Conservation (phyloP, 2,329 filamentous ascomycete genomes). For the Ambrosiella beaveri region DNA sequence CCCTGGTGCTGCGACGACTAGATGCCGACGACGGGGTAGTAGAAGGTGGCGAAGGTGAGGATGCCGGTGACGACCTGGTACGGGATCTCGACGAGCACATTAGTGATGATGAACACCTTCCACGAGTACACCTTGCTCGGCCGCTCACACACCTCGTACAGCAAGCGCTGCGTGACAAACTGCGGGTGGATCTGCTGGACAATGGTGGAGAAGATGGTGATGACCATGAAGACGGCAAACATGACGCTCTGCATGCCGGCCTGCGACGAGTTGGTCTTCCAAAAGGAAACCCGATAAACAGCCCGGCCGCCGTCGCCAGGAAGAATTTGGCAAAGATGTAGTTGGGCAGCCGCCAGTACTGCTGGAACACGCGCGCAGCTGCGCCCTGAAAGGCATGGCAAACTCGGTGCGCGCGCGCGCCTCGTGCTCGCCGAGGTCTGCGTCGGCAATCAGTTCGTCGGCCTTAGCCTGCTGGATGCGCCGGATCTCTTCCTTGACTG, state of each 20-base stretch:
- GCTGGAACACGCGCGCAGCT: slow-evolving; percentile 54
- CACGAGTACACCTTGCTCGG: slow-evolving; percentile 61
- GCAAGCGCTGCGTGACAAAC: slow-evolving; percentile 53
- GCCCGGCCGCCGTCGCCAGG: slow-evolving; percentile 39
- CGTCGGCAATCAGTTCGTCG: slow-evolving; percentile 12
- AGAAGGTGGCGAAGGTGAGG: slow-evolving; percentile 47
- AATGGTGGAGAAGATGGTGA: slow-evolving; percentile 55
- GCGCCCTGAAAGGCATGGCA: slow-evolving; percentile 52
- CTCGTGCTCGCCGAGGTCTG: slow-evolving; percentile 14
- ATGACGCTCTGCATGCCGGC: slow-evolving; percentile 61
- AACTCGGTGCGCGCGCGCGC: slow-evolving; percentile 43
- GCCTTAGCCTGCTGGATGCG: slow-evolving; percentile 37
- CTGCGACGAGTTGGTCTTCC: slow-evolving; percentile 31
- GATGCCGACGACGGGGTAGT: slow-evolving; percentile 43
- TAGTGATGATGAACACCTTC: slow-evolving; percentile 54
- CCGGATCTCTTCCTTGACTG: slow-evolving; percentile 44
- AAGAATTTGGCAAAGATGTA: slow-evolving; percentile 61
- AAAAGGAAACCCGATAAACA: slow-evolving; percentile 70
- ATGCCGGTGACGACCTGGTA: slow-evolving; percentile 50
- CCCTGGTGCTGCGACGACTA: slow-evolving; percentile 38
- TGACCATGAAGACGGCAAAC: slow-evolving; percentile 59
- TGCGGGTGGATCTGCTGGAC: slow-evolving; percentile 59
- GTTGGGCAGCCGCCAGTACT: slow-evolving; percentile 66
- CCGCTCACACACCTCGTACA: slow-evolving; percentile 64
- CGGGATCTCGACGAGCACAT: slow-evolving; percentile 55